Evolutionary conservation across 78 protist genomes (phyloP).

Genomic region (Diacronema lutheri): DNA sequence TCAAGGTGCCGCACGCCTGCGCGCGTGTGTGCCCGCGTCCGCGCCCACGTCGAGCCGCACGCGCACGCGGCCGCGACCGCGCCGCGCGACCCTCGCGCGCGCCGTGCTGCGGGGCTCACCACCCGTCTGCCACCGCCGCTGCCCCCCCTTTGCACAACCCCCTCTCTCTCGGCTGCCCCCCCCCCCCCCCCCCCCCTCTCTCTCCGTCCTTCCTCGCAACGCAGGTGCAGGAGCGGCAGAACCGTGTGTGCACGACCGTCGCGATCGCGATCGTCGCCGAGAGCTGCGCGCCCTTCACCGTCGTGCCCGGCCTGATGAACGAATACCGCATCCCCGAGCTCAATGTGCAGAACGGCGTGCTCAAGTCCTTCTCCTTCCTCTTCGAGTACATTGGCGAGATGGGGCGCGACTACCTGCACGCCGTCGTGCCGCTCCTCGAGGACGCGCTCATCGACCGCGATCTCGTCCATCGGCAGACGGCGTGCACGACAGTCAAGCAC

Average conservation of each 20-base stretch:
- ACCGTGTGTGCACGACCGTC: slow-evolving; percentile 98
- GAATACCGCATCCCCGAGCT: slow-evolving; percentile 98
- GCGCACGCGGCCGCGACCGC: too few relatives aligned
- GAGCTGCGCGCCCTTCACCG: slow-evolving; percentile 95
- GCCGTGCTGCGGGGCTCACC: too few relatives aligned
- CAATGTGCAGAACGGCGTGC: slow-evolving; percentile 98
- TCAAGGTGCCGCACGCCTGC: slow-evolving; percentile 43
- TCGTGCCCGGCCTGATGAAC: slow-evolving; percentile 96
- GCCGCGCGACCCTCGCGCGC: too few relatives aligned
- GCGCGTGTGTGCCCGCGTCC: not conserved
- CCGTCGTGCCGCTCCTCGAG: slow-evolving; percentile 93
- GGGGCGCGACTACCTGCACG: slow-evolving; percentile 91
- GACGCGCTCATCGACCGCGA: slow-evolving; percentile 98
- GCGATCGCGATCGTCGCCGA: slow-evolving; percentile 99
- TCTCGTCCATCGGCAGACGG: slow-evolving; percentile 95
- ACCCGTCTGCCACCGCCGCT: too few relatives aligned
- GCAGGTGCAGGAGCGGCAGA: slow-evolving; percentile 93
- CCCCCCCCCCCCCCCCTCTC: too few relatives aligned
- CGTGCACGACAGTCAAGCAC: slow-evolving; percentile 77
- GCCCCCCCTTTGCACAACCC: not conserved
- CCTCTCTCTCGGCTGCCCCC: too few relatives aligned
- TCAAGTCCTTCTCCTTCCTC: slow-evolving; percentile 95
- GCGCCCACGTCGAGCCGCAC: too few relatives aligned
- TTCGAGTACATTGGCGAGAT: slow-evolving; percentile 96
- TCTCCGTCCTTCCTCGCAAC: too few relatives aligned